Evolutionary conservation across 805 yeast species (phyloP).

Genomic region (Wickerhamiella lipophila): DNA sequence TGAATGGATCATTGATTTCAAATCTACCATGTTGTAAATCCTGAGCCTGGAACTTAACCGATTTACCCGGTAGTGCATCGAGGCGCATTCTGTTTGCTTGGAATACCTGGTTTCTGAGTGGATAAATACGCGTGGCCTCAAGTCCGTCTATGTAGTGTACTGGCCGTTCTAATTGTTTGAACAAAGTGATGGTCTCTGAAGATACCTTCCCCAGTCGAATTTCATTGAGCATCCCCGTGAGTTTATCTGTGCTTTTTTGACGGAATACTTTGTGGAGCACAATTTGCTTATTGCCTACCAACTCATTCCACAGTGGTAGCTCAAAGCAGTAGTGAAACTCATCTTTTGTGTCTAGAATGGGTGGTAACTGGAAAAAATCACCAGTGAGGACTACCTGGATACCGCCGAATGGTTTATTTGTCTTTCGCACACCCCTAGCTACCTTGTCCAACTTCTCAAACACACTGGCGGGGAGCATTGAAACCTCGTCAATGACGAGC

Average conservation of each 20-base stretch:
- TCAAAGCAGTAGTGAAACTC: slow-evolving; percentile 51
- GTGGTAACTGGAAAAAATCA: slow-evolving; percentile 92
- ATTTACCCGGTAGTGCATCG: slow-evolving; percentile 27
- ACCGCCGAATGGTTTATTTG: slow-evolving; percentile 72
- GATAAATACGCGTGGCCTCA: slow-evolving; percentile 76
- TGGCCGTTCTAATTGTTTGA: slow-evolving; percentile 42
- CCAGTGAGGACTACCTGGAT: slow-evolving; percentile 82
- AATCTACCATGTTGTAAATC: not conserved
- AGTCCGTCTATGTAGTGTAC: slow-evolving; percentile 56
- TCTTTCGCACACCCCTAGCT: slow-evolving; percentile 46
- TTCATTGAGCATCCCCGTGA: slow-evolving; percentile 69
- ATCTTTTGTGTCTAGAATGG: slow-evolving; percentile 35
- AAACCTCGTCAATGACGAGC: slow-evolving; percentile 77
- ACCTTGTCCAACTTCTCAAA: slow-evolving; percentile 59
- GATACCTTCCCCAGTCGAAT: slow-evolving; percentile 61
- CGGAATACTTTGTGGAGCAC: slow-evolving; percentile 69
- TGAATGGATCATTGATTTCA: slow-evolving; percentile 32
- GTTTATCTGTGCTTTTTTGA: slow-evolving; percentile 54
- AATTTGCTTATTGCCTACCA: slow-evolving; percentile 45
- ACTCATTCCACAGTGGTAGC: slow-evolving; percentile 53
- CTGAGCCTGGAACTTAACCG: not conserved
- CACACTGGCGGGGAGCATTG: slow-evolving; percentile 75
- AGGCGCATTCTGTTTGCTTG: slow-evolving; percentile 50
- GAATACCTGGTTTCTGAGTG: slow-evolving; percentile 75
- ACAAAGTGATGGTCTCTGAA: slow-evolving; percentile 35